Base-by-base conservation (phyloP, 2,329 filamentous ascomycete genomes). In the Arthrobotrys megalospora region DNA sequence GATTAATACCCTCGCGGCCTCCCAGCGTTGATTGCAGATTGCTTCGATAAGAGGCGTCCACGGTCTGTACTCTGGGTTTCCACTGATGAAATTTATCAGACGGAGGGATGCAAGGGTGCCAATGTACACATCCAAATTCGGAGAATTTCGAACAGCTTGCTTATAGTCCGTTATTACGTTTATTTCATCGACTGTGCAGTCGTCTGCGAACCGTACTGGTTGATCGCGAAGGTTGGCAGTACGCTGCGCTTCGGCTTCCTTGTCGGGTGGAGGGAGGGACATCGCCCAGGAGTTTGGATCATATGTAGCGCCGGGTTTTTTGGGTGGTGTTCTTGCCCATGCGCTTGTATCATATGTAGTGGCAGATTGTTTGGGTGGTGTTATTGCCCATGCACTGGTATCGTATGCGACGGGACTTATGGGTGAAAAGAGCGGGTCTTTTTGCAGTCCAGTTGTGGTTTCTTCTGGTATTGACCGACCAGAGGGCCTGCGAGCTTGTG, bases 41-140 rank as follows among this genome's bases (percentile, higher is more conserved):
- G 63, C 34, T n/a, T 75, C 63, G 6, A 75, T 67, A 4, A 75
- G 32, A 8, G 70, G 70, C 6, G 70, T 75, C 63, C 62, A 67
- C 1, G 70, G 70, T 50, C 64, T 75, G 24, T 50, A 63, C n/a
- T 60, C 55, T n/a, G 63, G 70, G 32, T 62, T 38, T 0, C 70
- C 70, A 5, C 53, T 53, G n/a, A 75, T 75, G 52, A 62, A 67
- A 36, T 75, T 75, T 50, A 75, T 63, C 7, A 75, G 36, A 3
- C 10, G 16, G 4, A 75, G 63, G 0, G 70, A 75, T n/a, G 63
- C 70, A 2, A 75, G 38, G 5, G 48, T 55, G 12, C 52, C 70
- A 2, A 75, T 63, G 11, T 63, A 47, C 11, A 62, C 45, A 11
- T 75, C 70, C 2, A 75, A 32, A 12, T 63, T 52, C 14, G 34